Evolutionary conservation across 2,329 filamentous ascomycete species (phyloP).

Genomic region (Shiraia sp.): DNA sequence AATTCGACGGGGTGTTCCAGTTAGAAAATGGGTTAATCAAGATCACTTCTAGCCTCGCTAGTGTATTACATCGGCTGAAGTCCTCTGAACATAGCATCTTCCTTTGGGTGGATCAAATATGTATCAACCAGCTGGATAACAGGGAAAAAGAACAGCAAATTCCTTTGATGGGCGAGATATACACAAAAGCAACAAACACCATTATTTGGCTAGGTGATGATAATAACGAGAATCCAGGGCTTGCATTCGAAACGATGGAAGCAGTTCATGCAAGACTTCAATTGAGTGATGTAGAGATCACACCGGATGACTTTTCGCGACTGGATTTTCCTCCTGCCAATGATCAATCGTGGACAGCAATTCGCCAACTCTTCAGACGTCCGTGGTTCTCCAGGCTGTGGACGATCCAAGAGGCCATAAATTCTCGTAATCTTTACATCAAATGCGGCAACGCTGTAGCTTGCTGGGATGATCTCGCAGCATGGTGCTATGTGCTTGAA

Average conservation of each 20-base stretch:
- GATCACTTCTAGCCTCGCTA: constrained; percentile 22
- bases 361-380: constrained; percentile 18
- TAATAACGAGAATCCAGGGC: constrained; percentile 10
- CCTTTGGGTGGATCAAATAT: constrained; percentile 31
- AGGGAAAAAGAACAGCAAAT: constrained; percentile 31
- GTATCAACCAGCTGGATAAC: constrained; percentile 23
- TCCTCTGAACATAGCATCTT: constrained; percentile 18
- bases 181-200: constrained; percentile 29
- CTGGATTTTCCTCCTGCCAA: constrained; percentile 14
- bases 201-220: constrained; percentile 34
- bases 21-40: constrained; percentile 9
- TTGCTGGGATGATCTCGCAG: constrained; percentile 25
- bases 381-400: constrained; percentile 28
- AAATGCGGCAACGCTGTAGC: constrained; percentile 19
- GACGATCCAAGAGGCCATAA: constrained; percentile 28
- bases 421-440: constrained; percentile 20
- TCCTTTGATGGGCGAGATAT: constrained; percentile 29
- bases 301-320: constrained; percentile 18
- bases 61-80: constrained; percentile 20
- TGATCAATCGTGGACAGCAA: constrained; percentile 16
- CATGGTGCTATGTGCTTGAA: constrained; percentile 17
- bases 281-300: constrained; percentile 15
- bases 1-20: constrained; percentile 15
- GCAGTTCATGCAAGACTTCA: constrained; percentile 15
- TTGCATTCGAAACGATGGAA: constrained; percentile 22